Conservation (phyloP, 2,329 filamentous ascomycete species). For the Fusarium subtropicale region DNA sequence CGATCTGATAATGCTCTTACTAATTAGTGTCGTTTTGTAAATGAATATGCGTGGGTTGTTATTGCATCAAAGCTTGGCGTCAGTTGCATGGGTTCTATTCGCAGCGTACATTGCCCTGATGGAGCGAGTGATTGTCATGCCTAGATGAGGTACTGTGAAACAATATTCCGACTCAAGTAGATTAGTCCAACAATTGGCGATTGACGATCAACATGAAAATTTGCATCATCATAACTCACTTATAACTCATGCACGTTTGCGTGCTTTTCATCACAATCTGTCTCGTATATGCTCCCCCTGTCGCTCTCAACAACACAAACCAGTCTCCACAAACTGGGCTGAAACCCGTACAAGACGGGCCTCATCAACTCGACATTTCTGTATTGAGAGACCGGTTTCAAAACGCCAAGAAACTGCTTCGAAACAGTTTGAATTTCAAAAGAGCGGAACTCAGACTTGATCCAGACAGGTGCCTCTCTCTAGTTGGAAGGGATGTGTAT, state of each 20-base stretch:
- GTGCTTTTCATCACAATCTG: not conserved
- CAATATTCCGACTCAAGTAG: not conserved
- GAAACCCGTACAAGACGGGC: not conserved
- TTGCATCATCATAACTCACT: not conserved
- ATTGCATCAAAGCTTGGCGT: not conserved
- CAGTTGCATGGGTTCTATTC: not conserved
- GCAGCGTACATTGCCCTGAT: not conserved
- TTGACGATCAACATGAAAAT: not conserved
- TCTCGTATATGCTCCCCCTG: not conserved
- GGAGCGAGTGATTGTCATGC: not conserved
- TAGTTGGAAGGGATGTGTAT: not conserved
- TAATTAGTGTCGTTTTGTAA: not conserved
- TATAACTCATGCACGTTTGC: too few relatives aligned
- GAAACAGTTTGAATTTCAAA: not conserved
- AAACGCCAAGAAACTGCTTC: not conserved
- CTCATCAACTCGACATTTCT: constrained; percentile 2
- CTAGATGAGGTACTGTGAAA: not conserved
- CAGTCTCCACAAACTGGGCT: constrained; percentile 33
- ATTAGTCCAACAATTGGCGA: not conserved
- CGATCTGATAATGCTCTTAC: not conserved
- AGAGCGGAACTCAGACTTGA: not conserved
- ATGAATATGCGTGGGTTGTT: not conserved
- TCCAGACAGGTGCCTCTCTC: not conserved
- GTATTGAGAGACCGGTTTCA: not conserved
- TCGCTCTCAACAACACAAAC: not conserved